These are phyloP conservation scores for Pyrus betulifolia DNA, from an alignment of 306 rosid genomes.

Conservation along the genomic window DNA sequence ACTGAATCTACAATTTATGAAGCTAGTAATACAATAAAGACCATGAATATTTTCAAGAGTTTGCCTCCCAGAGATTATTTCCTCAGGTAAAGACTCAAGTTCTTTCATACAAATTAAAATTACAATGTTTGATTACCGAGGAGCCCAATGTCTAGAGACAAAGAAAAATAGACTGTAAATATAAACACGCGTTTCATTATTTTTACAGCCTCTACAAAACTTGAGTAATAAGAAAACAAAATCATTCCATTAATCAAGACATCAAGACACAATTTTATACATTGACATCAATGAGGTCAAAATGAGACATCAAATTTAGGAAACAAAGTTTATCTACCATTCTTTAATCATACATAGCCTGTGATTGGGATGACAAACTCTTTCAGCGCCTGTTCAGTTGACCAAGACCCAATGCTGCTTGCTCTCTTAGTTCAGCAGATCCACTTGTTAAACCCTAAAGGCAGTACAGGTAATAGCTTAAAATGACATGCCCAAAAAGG, in stretches of 20 bases:
- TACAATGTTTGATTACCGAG: neutral
- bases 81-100: neutral
- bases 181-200: neutral
- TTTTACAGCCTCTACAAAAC: neutral
- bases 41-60: neutral
- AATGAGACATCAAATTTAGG: neutral
- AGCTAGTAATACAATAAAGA: neutral
- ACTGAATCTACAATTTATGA: conserved; percentile 10
- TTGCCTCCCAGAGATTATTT: neutral
- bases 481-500: neutral
- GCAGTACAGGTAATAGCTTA: conserved; percentile 1
- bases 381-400: conserved; percentile 79
- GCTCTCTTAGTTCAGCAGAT: conserved; percentile 94
- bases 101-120: neutral
- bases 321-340: neutral
- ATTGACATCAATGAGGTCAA: neutral
- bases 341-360: conserved; percentile 48
- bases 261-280: neutral
- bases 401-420: conserved; percentile 95
- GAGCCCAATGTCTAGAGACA: neutral
- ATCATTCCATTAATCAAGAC: neutral
- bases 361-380: conserved; percentile 90
- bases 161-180: neutral
- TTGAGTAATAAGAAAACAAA: neutral
- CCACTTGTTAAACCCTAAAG: conserved; percentile 84